Evolutionary conservation across 768 basidiomycete genomes (phyloP).

Genomic region (Saitozyma podzolica): DNA sequence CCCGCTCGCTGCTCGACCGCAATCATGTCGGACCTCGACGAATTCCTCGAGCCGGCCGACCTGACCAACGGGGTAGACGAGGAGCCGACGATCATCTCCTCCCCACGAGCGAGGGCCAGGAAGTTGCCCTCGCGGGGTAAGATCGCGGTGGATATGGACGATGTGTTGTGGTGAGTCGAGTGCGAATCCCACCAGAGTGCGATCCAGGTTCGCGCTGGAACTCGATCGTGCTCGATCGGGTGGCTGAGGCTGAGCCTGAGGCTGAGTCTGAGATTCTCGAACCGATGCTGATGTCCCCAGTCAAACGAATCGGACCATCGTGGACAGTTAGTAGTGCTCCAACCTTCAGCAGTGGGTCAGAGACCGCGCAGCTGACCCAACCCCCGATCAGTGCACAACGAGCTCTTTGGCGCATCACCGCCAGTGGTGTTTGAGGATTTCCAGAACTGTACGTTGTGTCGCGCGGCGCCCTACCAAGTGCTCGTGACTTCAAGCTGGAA

Average conservation of each 20-base stretch:
- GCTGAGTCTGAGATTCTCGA: no score
- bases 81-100: not conserved
- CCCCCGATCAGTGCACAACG: conserved; percentile 43
- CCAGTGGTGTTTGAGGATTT: conserved; percentile 45
- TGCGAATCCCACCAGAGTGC: not conserved
- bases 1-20: no score
- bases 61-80: not conserved
- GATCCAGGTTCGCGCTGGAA: not conserved
- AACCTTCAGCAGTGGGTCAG: not conserved
- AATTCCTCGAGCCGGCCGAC: no score
- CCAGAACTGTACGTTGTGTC: conserved; percentile 37
- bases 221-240: no score
- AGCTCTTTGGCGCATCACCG: conserved; percentile 32
- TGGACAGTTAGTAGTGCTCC: conserved; percentile 24
- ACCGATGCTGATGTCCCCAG: conserved; percentile 17
- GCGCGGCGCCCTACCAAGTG: no score
- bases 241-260: no score
- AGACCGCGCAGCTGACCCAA: conserved; percentile 1
- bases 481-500: not conserved
- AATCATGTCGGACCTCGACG: no score
- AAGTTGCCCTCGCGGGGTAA: conserved; percentile 26
- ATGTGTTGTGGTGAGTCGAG: conserved; percentile 46
- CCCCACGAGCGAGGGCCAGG: not conserved
- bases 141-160: conserved; percentile 52
- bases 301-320: conserved; percentile 42